Evolutionary conservation across 225 moss, liverwort and hornwort genomes (phyloP).

Genomic region (Sphagnum tenellum): DNA sequence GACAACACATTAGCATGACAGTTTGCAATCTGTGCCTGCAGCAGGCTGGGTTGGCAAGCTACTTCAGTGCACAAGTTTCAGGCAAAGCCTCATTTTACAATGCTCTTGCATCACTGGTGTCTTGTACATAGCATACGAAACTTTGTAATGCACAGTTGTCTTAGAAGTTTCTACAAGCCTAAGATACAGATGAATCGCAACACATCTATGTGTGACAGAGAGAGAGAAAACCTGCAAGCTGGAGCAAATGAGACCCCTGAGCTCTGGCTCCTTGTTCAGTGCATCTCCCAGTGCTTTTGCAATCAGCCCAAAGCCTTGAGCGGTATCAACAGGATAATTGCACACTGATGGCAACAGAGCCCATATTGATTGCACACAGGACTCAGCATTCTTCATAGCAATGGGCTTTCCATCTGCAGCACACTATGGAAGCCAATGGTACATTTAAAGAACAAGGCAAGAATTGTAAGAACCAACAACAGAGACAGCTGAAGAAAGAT

Average conservation of each 20-base stretch:
- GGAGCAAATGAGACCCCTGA: conserved; percentile 83
- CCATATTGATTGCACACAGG: conserved; percentile 89
- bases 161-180: neutral
- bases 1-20: conserved; percentile 17
- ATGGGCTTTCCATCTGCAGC: conserved; percentile 79
- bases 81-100: conserved; percentile 10
- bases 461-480: no score
- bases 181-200: neutral
- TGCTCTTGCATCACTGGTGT: conserved; percentile 12
- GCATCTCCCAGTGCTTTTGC: conserved; percentile 84
- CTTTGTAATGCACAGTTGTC: neutral
- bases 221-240: conserved; percentile 52
- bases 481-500: no score
- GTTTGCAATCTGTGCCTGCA: conserved; percentile 9
- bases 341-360: conserved; percentile 82
- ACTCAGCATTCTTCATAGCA: conserved; percentile 81
- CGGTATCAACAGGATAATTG: conserved; percentile 87
- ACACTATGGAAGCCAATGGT: conserved; percentile 20
- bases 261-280: conserved; percentile 67
- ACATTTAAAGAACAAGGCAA: no score
- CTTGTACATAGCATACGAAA: neutral
- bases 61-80: conserved; percentile 9
- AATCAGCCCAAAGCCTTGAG: conserved; percentile 50
- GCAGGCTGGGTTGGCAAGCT: conserved; percentile 11
- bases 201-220: neutral